Conservation (phyloP, 257 asterid genomes). For the Gentiana dahurica region DNA sequence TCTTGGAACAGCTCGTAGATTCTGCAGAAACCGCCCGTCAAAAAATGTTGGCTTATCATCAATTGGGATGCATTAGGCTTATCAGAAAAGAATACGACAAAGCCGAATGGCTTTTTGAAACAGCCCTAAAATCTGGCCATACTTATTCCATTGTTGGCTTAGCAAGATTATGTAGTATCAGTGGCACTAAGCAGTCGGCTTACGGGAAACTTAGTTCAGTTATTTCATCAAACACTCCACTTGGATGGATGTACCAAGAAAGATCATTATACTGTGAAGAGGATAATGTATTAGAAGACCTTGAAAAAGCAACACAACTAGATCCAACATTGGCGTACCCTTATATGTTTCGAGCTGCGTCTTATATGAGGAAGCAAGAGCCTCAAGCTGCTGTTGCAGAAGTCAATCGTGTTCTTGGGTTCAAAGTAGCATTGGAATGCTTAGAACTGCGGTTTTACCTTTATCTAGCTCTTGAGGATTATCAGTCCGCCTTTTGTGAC, state of each 20-base stretch:
- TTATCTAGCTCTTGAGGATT: conserved; percentile 77
- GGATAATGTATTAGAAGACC: conserved; percentile 47
- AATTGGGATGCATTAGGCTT: conserved; percentile 59
- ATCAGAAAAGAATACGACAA: conserved; percentile 62
- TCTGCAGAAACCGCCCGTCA: conserved; percentile 50
- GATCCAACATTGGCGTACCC: conserved; percentile 97
- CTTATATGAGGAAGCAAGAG: conserved; percentile 78
- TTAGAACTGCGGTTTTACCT: conserved; percentile 91
- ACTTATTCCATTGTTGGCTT: conserved; percentile 70
- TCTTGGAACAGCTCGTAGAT: conserved; percentile 58
- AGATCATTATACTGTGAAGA: conserved; percentile 77
- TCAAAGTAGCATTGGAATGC: conserved; percentile 89
- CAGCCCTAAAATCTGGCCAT: conserved; percentile 69
- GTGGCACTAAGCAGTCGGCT: conserved; percentile 39
- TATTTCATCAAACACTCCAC: conserved; percentile 53
- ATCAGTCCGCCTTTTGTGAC: conserved; percentile 79
- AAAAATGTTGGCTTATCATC: conserved; percentile 76
- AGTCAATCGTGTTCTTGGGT: conserved; percentile 81
- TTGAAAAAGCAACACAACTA: conserved; percentile 70
- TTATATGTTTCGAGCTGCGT: conserved; percentile 93
- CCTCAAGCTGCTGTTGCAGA: conserved; percentile 72
- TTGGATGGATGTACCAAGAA: conserved; percentile 99
- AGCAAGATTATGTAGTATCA: conserved; percentile 53
- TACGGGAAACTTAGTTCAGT: conserved; percentile 56
- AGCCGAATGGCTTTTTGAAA: conserved; percentile 63